Evolutionary conservation across 176 grass and related monocot species (phyloP), one percentile per base, ranked within the genome.

Genomic region (Raddia guianensis): DNA sequence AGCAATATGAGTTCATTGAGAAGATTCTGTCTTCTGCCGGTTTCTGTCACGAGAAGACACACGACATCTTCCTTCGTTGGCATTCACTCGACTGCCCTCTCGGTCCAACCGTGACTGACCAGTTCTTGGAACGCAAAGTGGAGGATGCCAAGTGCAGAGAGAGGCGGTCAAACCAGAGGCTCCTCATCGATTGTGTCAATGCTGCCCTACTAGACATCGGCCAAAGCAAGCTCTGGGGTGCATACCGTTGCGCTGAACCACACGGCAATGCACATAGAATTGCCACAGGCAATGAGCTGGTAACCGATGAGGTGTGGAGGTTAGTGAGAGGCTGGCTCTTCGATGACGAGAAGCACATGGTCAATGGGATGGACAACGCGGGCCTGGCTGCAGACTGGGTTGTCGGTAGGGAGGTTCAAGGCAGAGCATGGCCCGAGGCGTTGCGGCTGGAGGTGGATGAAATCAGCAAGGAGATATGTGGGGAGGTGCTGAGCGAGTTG

Each of bases 151-250:
- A 82, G 15, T 89, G 90, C 89, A 87, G 86, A 51, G 96, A 99
- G 85, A 88, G 89, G 59, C 84, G 93, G 43, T 93, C 96, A 13
- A 93, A 88, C 67, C 84, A 95, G 77, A 90, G 85, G 73, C 86
- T 95, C 18, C 82, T 99, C 34, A 90, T 99, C 33, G 96, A 99
- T 63, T 93, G 90, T 75, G 96, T 91, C 46, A 99, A 93, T 37
- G 65, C 86, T 15, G 90, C 90, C 0, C 71, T 99, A 48, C 84
- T 91, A 62, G 86, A 93, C 86, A 87, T 99, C 9, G 91, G 86
- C 52, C 66, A 87, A 51, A 82, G 65, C 52, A 88, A 68, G 76
- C 86, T 99, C 14, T 78, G 81, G 76, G 56, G 52, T 4, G 74
- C 86, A 13, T 91, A 89, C 71, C 87, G 86, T 70, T 88, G 93